Base-by-base conservation (phyloP, 176 grass and related monocot genomes). In the Oryza brachyantha region DNA sequence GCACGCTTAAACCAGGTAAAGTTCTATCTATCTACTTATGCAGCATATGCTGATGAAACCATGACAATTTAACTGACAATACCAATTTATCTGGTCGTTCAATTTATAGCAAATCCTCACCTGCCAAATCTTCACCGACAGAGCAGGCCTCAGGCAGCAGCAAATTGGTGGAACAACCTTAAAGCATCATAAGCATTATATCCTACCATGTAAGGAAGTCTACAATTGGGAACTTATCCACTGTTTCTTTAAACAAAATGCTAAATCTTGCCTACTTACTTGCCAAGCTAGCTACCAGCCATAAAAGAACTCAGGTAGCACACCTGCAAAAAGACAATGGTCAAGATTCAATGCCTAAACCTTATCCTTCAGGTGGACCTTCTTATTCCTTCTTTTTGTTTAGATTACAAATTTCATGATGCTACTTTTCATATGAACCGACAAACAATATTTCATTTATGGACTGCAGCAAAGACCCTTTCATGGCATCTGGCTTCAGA, bases 131-230 rank as follows among this genome's bases (percentile, higher is more conserved):
- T 93, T 86, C 60, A 89, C 71, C 17, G 90, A 99, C 43, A 96
- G 88, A 88, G 86, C 91, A 89, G 96, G 92, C 61, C 52, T 89
- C 42, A 89, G 86, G 46, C 92, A 99, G 84, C 96, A 96, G 83
- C 81, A 85, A 1, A 82, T 93, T 88, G 57, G 75, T 41, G 84
- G 61, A 68, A 79, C 81, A 38, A 70, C 34, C 22, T 59, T 81
- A 58, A 96, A 91, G n/a, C 90, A 91, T 64, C 90, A 99, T 78
- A 99, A 99, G 68, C 92, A 99, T 76, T 99, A 99, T 38, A 89
- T 86, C 68, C 68, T 99, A 48, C 92, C 96, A 87, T 87, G 92
- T 96, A 93, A 87, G 95, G 26, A 60, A 76, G 76, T 71, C 16
- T 16, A 55, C 45, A 75, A 68, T 57, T 66, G n/a, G 43, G 36